Conservation (phyloP, 257 asterid species). For the Haberlea rhodopensis region DNA sequence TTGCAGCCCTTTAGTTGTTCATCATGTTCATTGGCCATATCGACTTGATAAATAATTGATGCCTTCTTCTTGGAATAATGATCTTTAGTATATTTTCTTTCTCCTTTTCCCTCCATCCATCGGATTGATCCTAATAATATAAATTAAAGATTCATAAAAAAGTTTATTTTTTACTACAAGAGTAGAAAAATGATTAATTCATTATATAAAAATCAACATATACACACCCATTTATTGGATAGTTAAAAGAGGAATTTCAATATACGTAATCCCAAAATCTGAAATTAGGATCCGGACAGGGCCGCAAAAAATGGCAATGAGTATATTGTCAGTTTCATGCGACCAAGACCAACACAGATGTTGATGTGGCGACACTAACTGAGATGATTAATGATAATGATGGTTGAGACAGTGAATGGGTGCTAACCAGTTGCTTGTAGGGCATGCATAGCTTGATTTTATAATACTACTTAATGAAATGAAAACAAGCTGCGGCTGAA, state of each 20-base stretch:
- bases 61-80: not conserved
- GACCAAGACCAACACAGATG: no score
- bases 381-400: not conserved
- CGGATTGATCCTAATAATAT: not conserved
- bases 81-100: not conserved
- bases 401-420: slow-evolving; percentile 37
- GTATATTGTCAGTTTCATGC: no score
- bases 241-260: no score
- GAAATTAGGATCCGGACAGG: no score
- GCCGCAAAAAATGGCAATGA: no score
- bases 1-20: slow-evolving; percentile 16
- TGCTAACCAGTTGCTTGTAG: slow-evolving; percentile 48
- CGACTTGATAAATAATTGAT: not conserved
- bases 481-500: slow-evolving; percentile 54
- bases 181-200: no score
- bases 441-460: slow-evolving; percentile 26
- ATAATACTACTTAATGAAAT: slow-evolving; percentile 39
- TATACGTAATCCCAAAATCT: no score
- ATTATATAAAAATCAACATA: no score
- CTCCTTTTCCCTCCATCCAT: not conserved
- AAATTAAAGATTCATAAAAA: no score
- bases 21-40: slow-evolving; percentile 23
- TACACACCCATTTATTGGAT: no score
- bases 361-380: no score
- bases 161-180: no score